These are phyloP conservation scores for Backusella sp. DNA, from an alignment of 192 early-diverging fungal genomes.

Conservation along the genomic window DNA sequence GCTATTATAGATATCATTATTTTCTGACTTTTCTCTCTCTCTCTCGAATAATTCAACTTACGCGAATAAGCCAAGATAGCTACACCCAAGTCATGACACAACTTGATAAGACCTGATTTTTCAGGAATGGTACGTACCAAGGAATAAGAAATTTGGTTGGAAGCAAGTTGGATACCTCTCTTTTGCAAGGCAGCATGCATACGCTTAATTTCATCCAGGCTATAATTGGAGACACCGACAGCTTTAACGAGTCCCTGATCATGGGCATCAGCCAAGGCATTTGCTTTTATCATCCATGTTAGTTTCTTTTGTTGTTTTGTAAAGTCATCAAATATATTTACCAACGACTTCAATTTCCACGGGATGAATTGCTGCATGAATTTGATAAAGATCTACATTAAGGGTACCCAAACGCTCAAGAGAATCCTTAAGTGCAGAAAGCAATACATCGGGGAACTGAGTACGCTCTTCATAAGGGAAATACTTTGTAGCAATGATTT, in stretches of 20 bases:
- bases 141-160: conserved; percentile 49
- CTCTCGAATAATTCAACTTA: conserved; percentile 46
- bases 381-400: conserved; percentile 48
- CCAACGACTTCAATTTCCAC: conserved; percentile 44
- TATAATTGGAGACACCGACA: conserved; percentile 55
- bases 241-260: conserved; percentile 37
- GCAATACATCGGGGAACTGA: conserved; percentile 39
- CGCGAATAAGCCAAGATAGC: conserved; percentile 72
- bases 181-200: conserved; percentile 47
- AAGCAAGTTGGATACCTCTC: conserved; percentile 45
- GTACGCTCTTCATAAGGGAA: conserved; percentile 41
- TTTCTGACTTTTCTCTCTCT: not conserved
- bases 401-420: conserved; percentile 44
- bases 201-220: conserved; percentile 32
- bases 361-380: conserved; percentile 48
- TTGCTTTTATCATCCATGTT: conserved; percentile 18
- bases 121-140: conserved; percentile 54
- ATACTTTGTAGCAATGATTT: conserved; percentile 52
- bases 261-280: conserved; percentile 46
- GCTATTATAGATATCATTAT: conserved; percentile 3
- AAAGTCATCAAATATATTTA: conserved; percentile 11
- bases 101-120: conserved; percentile 69
- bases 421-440: conserved; percentile 44
- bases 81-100: conserved; percentile 74
- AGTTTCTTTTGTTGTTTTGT: not conserved